Conservation (phyloP, 2,329 filamentous ascomycete genomes). For the Trichoderma harzianum region DNA sequence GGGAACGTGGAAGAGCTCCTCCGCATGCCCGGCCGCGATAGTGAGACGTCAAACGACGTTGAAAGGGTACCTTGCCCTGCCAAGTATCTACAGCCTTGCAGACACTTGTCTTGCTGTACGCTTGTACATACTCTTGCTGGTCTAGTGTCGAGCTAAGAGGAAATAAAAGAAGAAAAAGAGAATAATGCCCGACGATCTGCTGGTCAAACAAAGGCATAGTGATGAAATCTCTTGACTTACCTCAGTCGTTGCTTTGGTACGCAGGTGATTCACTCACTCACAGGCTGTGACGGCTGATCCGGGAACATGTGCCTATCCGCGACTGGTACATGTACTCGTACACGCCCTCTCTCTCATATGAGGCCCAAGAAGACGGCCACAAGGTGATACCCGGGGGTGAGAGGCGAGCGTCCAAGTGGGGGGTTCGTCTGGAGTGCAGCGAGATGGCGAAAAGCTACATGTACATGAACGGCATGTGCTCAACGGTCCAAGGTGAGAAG, state of each 20-base stretch:
- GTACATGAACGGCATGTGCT: conserved; percentile 5
- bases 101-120: not conserved
- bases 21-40: conserved; percentile 17
- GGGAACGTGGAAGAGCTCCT: conserved; percentile 7
- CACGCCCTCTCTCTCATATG: conserved; percentile 8
- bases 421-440: not conserved
- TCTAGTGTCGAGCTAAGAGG: not conserved
- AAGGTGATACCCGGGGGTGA: not conserved
- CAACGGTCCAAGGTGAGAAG: not conserved
- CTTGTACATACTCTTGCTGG: not conserved
- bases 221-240: not conserved
- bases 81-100: conserved; percentile 6
- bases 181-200: not conserved
- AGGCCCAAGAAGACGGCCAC: not conserved
- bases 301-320: not conserved
- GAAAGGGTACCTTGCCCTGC: conserved; percentile 1
- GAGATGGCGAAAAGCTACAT: not conserved
- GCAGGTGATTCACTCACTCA: not conserved
- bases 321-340: not conserved
- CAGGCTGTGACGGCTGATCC: conserved; percentile 10
- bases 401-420: conserved; percentile 6
- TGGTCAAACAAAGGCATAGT: not conserved
- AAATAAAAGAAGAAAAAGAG: not conserved
- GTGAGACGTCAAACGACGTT: not conserved
- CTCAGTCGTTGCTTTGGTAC: not conserved